Evolutionary conservation across 2,329 filamentous ascomycete species (phyloP), one percentile per base, ranked within the genome.

Genomic region (Diaporthe longicolla): DNA sequence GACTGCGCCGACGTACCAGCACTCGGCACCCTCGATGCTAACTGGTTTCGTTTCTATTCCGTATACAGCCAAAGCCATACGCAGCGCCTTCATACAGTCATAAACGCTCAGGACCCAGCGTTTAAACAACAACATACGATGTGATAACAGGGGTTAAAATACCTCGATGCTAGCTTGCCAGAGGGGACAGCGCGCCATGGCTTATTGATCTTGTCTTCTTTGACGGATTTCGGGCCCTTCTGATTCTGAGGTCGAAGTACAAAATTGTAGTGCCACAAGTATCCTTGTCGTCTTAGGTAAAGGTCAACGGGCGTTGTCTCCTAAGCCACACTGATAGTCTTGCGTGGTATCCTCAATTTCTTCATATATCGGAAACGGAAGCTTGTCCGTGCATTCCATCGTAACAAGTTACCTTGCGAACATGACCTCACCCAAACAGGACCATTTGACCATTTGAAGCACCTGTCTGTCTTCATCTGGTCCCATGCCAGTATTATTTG

Each of bases 21-120:
- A 57, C 29, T 73, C 74, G 1, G 80, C 74, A 43, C 79, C 26
- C 5, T 78, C 76, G 9, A 79, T 24, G 52, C 78, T 80, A 32
- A 32, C n/a, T n/a, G n/a, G n/a, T n/a, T n/a, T n/a, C n/a, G n/a
- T n/a, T n/a, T n/a, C n/a, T n/a, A n/a, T n/a, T n/a, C n/a, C n/a
- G n/a, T n/a, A n/a, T n/a, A n/a, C n/a, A n/a, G n/a, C n/a, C n/a
- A n/a, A n/a, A n/a, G n/a, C n/a, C n/a, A n/a, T n/a, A n/a, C n/a
- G n/a, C n/a, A n/a, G n/a, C n/a, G n/a, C n/a, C n/a, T n/a, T n/a
- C n/a, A n/a, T n/a, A n/a, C n/a, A n/a, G n/a, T n/a, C n/a, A n/a
- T n/a, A n/a, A n/a, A n/a, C n/a, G n/a, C n/a, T n/a, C n/a, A n/a
- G n/a, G n/a, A n/a, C n/a, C n/a, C n/a, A n/a, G n/a, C n/a, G n/a